A percentile compares a stretch with the other conserved stretches of the same genome.
phyloP scores from a whole-genome alignment of 208 protist genomes.

The Leishmania major region DNA sequence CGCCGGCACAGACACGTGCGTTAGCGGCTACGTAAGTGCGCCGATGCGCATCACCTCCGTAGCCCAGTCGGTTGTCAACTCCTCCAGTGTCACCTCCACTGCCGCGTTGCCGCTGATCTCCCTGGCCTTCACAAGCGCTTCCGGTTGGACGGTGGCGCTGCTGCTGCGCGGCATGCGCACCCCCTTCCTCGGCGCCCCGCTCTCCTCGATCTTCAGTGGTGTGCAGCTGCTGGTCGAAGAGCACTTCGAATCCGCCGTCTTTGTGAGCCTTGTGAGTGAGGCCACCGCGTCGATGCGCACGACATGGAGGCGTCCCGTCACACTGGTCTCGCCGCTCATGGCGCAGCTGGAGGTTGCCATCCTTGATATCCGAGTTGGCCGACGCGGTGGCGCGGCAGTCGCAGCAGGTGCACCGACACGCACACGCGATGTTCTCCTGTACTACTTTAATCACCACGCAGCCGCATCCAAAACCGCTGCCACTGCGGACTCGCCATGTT shows the following conservation, averaged over 20 bases:
- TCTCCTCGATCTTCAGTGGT: slow-evolving; percentile 49
- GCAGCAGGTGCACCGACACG: not conserved
- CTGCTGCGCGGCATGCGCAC: slow-evolving; percentile 40
- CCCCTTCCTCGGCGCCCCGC: slow-evolving; percentile 57
- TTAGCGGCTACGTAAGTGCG: slow-evolving; percentile 22
- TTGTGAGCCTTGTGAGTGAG: slow-evolving; percentile 18
- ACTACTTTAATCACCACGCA: slow-evolving; percentile 4
- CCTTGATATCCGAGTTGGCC: slow-evolving; percentile 13
- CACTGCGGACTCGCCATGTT: not conserved
- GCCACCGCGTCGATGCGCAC: slow-evolving; percentile 20
- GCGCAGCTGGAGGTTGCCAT: slow-evolving; percentile 22
- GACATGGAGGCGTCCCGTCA: slow-evolving; percentile 11
- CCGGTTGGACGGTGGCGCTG: slow-evolving; percentile 60
- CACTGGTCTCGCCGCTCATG: slow-evolving; percentile 9
- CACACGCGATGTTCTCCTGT: slow-evolving; percentile 23
- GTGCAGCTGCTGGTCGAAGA: slow-evolving; percentile 44
- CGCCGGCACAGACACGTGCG: not conserved
- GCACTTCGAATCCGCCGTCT: slow-evolving; percentile 33
- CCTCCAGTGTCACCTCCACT: not conserved
- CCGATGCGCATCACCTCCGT: not conserved
- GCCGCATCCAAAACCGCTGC: not conserved
- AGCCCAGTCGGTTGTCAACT: not conserved
- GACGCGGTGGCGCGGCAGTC: not conserved
- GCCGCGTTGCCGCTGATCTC: slow-evolving; percentile 17
- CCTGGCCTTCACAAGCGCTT: slow-evolving; percentile 37